Base-by-base conservation (phyloP, 192 early-diverging fungal species). In the Ambispora gerdemannii region DNA sequence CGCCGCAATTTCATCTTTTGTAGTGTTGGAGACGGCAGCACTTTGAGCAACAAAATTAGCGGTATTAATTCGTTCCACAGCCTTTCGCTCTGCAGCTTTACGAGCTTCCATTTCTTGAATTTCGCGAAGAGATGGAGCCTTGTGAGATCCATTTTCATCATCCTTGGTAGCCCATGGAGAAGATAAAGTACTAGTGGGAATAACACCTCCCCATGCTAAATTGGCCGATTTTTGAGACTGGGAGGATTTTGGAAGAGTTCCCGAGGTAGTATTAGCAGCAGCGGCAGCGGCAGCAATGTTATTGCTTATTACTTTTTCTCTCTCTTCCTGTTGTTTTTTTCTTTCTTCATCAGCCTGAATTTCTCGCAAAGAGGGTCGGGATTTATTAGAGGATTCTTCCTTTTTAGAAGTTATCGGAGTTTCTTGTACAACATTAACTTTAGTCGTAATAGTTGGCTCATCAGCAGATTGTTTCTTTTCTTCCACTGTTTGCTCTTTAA, bases 91-190 rank as follows among this genome's bases (percentile, higher is more conserved):
- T 49, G 75, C 68, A 6, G 76, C 68, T 67, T 80, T 77, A 36
- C 80, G 80, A 53, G 82, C 83, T 70, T 88, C 86, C 74, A 83
- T 72, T 59, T 86, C 86, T 71, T 88, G 86, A 63, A 88, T 86
- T 74, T 88, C 86, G 27, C 83, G 81, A 27, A 88, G 63, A 19
- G 84, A 82, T 11, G 78, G 80, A 27, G 80, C 79, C 50, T 76
- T 78, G 28, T 72, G 61, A 38, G 71, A 47, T 3, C 50, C 33
- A 34, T 71, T 50, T 17, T 73, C 75, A 24, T 78, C 76, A 27
- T 74, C 65, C 51, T 78, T 78, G n/a, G n/a, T n/a, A 34, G 75
- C 76, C 73, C 75, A 73, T 8, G 74, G 81, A 13, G 79, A 75
- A 2, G 79, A 72, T 47, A 56, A 38, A 19, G 34, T 51, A 38